Conservation (phyloP, 768 basidiomycete species). For the Rhodosporidiobolus sp. region DNA sequence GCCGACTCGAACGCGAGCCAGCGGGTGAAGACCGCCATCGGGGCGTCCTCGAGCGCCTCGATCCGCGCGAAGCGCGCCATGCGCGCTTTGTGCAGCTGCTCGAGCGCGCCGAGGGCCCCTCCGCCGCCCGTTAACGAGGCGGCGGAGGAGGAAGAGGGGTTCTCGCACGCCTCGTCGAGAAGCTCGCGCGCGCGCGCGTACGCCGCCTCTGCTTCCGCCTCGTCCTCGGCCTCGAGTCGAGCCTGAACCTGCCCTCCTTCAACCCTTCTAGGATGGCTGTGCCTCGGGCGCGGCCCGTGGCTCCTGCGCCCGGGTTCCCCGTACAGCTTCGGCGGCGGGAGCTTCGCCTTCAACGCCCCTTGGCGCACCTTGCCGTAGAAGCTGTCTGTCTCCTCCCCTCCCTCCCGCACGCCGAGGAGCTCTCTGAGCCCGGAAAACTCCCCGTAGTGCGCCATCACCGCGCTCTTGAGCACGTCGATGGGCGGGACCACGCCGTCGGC, state of each 20-base stretch:
- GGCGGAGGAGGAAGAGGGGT: background rate
- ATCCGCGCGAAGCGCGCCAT: slow-evolving; percentile 21
- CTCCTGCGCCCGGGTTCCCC: too few species aligned
- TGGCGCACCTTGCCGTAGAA: too few species aligned
- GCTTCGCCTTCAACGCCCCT: too few species aligned
- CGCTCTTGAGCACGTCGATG: background rate
- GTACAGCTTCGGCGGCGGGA: too few species aligned
- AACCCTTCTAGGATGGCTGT: too few species aligned
- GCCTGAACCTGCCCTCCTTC: too few species aligned
- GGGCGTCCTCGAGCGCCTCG: slow-evolving; percentile 8
- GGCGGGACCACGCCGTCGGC: background rate
- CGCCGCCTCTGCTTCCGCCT: slow-evolving; percentile 3
- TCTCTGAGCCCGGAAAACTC: too few species aligned
- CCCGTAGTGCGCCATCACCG: slow-evolving; percentile 6
- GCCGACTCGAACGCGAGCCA: slow-evolving; percentile 7
- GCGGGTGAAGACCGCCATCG: slow-evolving; percentile 2
- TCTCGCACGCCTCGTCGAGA: slow-evolving; percentile 21
- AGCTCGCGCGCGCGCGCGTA: slow-evolving; percentile 13
- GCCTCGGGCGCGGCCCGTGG: too few species aligned
- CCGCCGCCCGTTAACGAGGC: background rate
- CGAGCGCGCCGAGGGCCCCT: background rate
- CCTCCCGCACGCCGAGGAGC: too few species aligned
- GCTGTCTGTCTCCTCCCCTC: too few species aligned
- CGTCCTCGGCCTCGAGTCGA: background rate
- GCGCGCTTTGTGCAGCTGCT: slow-evolving; percentile 7